A percentile compares a stretch with the other conserved stretches of the same genome.
These are phyloP conservation scores for Cordyceps javanica DNA, from an alignment of 2,329 filamentous ascomycete genomes.

Conservation along the genomic window DNA sequence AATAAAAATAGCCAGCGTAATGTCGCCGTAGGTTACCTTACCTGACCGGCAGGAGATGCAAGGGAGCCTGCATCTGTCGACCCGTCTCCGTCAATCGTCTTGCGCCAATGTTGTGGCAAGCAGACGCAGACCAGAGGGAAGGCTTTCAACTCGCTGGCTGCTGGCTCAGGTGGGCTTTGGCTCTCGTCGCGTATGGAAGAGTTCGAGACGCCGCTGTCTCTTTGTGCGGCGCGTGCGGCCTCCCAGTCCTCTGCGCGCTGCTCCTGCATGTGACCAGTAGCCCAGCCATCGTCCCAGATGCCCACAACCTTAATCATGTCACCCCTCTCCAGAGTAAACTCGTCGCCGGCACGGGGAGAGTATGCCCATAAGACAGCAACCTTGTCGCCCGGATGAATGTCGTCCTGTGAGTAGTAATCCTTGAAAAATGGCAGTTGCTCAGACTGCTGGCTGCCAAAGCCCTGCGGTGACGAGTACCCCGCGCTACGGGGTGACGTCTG, in stretches of 20 bases:
- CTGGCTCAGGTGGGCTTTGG: slow-evolving; percentile 57
- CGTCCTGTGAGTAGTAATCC: slow-evolving; percentile 96
- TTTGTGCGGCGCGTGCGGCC: slow-evolving; percentile 64
- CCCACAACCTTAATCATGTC: slow-evolving; percentile 98
- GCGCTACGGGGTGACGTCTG: slow-evolving; percentile 68
- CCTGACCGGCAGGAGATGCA: slow-evolving; percentile 2
- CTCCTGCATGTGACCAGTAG: slow-evolving; percentile 78
- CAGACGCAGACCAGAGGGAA: slow-evolving; percentile 97
- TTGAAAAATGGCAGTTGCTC: slow-evolving; percentile 96
- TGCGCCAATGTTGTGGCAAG: slow-evolving; percentile 90
- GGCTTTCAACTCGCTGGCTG: slow-evolving; percentile 83
- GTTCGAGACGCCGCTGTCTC: slow-evolving; percentile 90
- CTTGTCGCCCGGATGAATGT: slow-evolving; percentile 85
- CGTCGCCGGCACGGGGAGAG: slow-evolving; percentile 85
- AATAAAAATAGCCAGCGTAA: not conserved
- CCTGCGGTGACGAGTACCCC: slow-evolving; percentile 78
- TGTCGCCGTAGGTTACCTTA: not conserved
- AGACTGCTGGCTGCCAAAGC: slow-evolving; percentile 79
- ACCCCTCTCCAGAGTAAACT: slow-evolving; percentile 87
- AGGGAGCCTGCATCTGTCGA: slow-evolving; percentile 58
- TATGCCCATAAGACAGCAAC: slow-evolving; percentile 96
- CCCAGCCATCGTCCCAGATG: slow-evolving; percentile 99
- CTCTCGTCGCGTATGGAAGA: slow-evolving; percentile 57
- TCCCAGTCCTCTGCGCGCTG: slow-evolving; percentile 90
- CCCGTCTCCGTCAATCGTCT: slow-evolving; percentile 87